A percentile compares a stretch with the other conserved stretches of the same genome.
These are phyloP conservation scores for Trichoderma semiorbis DNA, from an alignment of 2,329 filamentous ascomycete genomes.

Conservation along the genomic window DNA sequence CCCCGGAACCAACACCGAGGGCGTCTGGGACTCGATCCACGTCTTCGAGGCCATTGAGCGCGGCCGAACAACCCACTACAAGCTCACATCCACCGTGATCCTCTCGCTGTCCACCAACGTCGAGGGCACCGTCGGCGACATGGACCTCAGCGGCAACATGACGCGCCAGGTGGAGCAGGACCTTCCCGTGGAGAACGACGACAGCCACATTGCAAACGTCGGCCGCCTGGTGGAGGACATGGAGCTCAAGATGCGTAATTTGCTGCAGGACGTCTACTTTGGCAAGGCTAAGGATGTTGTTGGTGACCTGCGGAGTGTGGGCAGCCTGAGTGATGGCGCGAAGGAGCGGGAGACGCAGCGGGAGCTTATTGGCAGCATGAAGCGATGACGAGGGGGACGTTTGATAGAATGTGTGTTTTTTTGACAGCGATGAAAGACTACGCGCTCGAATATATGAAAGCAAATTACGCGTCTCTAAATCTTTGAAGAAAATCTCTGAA, in stretches of 20 bases:
- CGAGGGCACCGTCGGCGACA: slow-evolving; percentile 62
- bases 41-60: slow-evolving; percentile 96
- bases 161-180: slow-evolving; percentile 94
- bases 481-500: not conserved
- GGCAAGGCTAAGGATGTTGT: slow-evolving; percentile 99
- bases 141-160: slow-evolving; percentile 97
- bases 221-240: slow-evolving; percentile 95
- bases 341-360: slow-evolving; percentile 79
- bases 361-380: slow-evolving; percentile 74
- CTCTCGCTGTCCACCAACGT: slow-evolving; percentile 69
- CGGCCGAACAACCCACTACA: slow-evolving; percentile 90
- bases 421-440: not conserved
- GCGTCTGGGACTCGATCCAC: slow-evolving; percentile 97
- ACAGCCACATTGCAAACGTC: slow-evolving; percentile 92
- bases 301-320: slow-evolving; percentile 85
- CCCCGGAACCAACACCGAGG: slow-evolving; percentile 63
- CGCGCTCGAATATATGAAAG: not conserved
- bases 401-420: not conserved
- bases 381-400: slow-evolving; percentile 34
- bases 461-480: not conserved
- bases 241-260: slow-evolving; percentile 98
- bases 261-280: slow-evolving; percentile 98
- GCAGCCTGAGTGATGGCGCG: slow-evolving; percentile 77
- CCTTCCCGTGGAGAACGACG: slow-evolving; percentile 82
- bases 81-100: slow-evolving; percentile 95